Evolutionary conservation across 768 basidiomycete genomes (phyloP).

Genomic region (Collybia mongolica): DNA sequence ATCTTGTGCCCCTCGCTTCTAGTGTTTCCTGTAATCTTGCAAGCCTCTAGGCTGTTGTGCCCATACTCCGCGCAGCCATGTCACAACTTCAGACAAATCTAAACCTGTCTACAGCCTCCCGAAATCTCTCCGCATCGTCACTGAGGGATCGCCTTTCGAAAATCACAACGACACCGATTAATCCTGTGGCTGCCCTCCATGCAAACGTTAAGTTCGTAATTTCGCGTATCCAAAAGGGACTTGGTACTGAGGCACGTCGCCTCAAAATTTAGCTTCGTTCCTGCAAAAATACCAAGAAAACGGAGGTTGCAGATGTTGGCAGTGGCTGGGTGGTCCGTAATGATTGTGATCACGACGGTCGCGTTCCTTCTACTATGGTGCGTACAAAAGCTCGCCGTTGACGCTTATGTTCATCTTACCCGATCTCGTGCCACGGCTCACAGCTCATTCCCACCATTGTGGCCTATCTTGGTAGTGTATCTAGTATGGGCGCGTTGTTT

Average conservation of each 20-base stretch:
- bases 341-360: slow-evolving; percentile 65
- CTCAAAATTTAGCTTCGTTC: slow-evolving; percentile 63
- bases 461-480: slow-evolving; percentile 83
- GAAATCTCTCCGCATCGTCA: slow-evolving; percentile 59
- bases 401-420: neutral
- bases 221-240: neutral
- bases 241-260: neutral
- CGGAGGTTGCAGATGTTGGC: slow-evolving; percentile 86
- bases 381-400: slow-evolving; percentile 22
- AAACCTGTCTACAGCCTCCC: slow-evolving; percentile 36
- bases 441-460: slow-evolving; percentile 86
- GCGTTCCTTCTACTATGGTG: slow-evolving; percentile 83
- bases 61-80: slow-evolving; percentile 5
- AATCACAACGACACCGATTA: slow-evolving; percentile 55
- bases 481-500: slow-evolving; percentile 73
- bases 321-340: slow-evolving; percentile 86
- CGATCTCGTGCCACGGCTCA: neutral
- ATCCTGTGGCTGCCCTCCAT: slow-evolving; percentile 64
- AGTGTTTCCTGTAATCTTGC: neutral
- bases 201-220: slow-evolving; percentile 71
- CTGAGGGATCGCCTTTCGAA: slow-evolving; percentile 64
- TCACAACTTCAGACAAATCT: slow-evolving; percentile 9
- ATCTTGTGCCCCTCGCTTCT: neutral
- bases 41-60: slow-evolving; percentile 4
- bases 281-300: slow-evolving; percentile 81